Evolutionary conservation across 805 yeast genomes (phyloP).

Genomic region (Saturnispora dispora): DNA sequence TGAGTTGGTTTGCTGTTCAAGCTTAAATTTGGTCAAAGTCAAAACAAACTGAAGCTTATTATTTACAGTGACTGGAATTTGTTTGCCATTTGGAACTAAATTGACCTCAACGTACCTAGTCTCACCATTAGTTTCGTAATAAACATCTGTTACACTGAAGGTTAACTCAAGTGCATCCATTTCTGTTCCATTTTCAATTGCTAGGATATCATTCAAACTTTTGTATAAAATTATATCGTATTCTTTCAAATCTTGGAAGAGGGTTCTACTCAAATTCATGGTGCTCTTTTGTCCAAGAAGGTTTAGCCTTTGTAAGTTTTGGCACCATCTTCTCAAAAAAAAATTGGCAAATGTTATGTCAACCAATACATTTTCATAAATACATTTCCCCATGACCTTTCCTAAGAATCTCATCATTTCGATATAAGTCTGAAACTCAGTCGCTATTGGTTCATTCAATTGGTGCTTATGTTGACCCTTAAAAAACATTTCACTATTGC

Average conservation of each 20-base stretch:
- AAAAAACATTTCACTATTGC: conserved; percentile 44
- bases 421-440: conserved; percentile 13
- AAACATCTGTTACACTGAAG: conserved; percentile 52
- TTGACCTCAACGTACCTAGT: conserved; percentile 38
- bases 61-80: conserved; percentile 26
- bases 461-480: conserved; percentile 21
- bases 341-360: conserved; percentile 83
- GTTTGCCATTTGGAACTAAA: conserved; percentile 51
- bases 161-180: conserved; percentile 51
- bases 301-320: conserved; percentile 17
- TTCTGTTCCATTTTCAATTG: conserved; percentile 41
- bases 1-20: conserved; percentile 50
- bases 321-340: conserved; percentile 59
- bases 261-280: conserved; percentile 33
- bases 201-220: conserved; percentile 53
- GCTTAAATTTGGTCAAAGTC: conserved; percentile 66
- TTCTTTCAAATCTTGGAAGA: conserved; percentile 70
- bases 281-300: conserved; percentile 14
- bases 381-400: conserved; percentile 76
- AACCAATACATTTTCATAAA: conserved; percentile 72
- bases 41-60: conserved; percentile 71
- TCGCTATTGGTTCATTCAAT: background rate
- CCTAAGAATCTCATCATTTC: conserved; percentile 58
- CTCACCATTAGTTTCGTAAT: conserved; percentile 21
- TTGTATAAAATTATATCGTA: conserved; percentile 60